phyloP scores from a whole-genome alignment of 2,329 filamentous ascomycete genomes.

The Ascomycota sp. region DNA sequence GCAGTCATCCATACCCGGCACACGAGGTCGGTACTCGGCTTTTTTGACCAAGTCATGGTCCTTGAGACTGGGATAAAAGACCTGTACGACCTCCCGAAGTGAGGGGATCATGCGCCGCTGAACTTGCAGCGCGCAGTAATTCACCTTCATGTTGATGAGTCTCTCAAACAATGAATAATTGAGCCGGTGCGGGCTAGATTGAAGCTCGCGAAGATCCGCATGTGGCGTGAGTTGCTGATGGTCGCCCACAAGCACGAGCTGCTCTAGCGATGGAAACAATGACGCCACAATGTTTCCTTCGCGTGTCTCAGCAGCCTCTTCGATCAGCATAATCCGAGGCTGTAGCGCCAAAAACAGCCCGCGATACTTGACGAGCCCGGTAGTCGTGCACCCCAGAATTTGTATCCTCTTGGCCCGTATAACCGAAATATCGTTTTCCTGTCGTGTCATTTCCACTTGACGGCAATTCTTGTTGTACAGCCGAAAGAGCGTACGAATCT shows the following conservation, averaged over 20 bases:
- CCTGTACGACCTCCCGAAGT: slow-evolving; percentile 22
- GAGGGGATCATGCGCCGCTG: slow-evolving; percentile 41
- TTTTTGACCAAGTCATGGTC: slow-evolving; percentile 23
- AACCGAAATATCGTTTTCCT: slow-evolving; percentile 31
- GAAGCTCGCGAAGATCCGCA: slow-evolving; percentile 40
- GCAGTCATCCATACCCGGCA: slow-evolving; percentile 23
- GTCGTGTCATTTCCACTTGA: slow-evolving; percentile 34
- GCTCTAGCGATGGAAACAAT: slow-evolving; percentile 28
- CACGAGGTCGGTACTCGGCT: slow-evolving; percentile 12
- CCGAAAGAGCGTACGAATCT: slow-evolving; percentile 26
- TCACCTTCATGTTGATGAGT: slow-evolving; percentile 43
- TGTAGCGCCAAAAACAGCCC: slow-evolving; percentile 43
- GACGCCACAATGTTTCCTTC: slow-evolving; percentile 38
- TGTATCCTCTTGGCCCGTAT: slow-evolving; percentile 18
- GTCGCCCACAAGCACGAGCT: slow-evolving; percentile 47
- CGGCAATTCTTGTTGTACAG: slow-evolving; percentile 27
- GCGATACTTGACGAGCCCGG: slow-evolving; percentile 63
- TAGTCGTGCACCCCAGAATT: slow-evolving; percentile 52
- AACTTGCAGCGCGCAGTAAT: slow-evolving; percentile 41
- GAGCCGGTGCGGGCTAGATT: slow-evolving; percentile 39
- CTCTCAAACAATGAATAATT: slow-evolving; percentile 65
- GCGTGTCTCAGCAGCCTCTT: slow-evolving; percentile 61
- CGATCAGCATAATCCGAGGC: slow-evolving; percentile 51
- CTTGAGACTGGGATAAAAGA: slow-evolving; percentile 22
- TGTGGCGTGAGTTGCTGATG: slow-evolving; percentile 60